A percentile compares a stretch with the other conserved stretches of the same genome.
Conservation (phyloP, 176 grass and related monocot genomes). For the Hordeum vulgare region DNA sequence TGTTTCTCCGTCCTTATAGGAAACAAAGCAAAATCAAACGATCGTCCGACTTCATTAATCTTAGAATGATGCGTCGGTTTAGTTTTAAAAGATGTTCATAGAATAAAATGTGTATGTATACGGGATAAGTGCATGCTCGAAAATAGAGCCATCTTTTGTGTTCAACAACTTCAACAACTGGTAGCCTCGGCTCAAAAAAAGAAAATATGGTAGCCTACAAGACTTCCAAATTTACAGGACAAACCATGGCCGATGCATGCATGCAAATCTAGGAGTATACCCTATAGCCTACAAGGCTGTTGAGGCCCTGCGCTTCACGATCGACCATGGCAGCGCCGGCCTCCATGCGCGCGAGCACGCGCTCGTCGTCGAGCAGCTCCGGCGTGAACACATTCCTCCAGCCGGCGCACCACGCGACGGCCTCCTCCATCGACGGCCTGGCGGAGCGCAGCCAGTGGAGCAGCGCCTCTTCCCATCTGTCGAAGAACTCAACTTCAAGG, state of each 20-base stretch:
- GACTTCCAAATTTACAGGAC: not conserved
- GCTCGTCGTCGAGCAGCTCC: conserved; percentile 49
- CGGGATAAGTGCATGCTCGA: too few relatives aligned
- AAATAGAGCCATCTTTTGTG: too few relatives aligned
- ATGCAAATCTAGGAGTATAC: not conserved
- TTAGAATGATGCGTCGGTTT: too few relatives aligned
- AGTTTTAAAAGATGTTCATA: too few relatives aligned
- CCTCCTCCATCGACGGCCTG: conserved; percentile 24
- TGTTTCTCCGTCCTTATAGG: too few relatives aligned
- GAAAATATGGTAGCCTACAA: too few relatives aligned
- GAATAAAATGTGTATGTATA: too few relatives aligned
- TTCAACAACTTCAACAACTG: too few relatives aligned
- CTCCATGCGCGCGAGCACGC: conserved; percentile 24
- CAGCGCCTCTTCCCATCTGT: conserved; percentile 31
- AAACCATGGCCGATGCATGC: not conserved
- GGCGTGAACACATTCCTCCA: conserved; percentile 49
- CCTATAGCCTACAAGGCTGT: not conserved
- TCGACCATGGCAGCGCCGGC: conserved; percentile 43
- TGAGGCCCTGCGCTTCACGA: not conserved
- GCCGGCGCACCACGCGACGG: conserved; percentile 35
- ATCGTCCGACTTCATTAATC: too few relatives aligned
- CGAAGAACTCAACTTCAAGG: conserved; percentile 52
- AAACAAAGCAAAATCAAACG: too few relatives aligned
- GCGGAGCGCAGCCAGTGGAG: not conserved
- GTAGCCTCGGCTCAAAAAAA: too few relatives aligned